Conservation (phyloP, 73 alveolate species). For the Tetrahymena borealis region DNA sequence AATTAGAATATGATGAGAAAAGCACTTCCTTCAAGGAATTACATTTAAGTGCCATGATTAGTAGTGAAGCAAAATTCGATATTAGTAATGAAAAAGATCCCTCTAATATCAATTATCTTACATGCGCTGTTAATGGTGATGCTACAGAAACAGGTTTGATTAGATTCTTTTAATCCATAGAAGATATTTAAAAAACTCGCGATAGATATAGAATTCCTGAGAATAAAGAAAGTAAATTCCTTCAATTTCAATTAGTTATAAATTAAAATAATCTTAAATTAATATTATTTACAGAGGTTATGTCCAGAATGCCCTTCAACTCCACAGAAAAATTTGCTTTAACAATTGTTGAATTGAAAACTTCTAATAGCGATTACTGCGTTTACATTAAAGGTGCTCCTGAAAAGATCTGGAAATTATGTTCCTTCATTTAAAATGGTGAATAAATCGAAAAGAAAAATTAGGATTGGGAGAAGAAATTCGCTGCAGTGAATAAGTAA, state of each 20-base stretch:
- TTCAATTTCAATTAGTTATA: too few relatives aligned
- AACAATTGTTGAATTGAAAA: constrained; percentile 13
- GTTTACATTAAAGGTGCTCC: constrained; percentile 95
- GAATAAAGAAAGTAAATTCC: constrained; percentile 39
- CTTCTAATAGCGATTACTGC: constrained; percentile 22
- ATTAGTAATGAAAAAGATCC: not conserved
- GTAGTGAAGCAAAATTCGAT: constrained; percentile 40
- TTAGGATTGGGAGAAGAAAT: constrained; percentile 39
- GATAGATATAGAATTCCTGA: constrained; percentile 3
- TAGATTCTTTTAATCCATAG: constrained; percentile 74
- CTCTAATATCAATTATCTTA: not conserved
- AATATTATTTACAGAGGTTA: not conserved
- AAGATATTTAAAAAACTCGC: constrained; percentile 53
- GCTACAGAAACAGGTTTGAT: constrained; percentile 89
- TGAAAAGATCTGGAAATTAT: constrained; percentile 62
- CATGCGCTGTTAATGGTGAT: constrained; percentile 65
- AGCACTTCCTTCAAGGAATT: constrained; percentile 2
- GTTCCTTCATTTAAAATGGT: constrained; percentile 1
- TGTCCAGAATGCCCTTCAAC: constrained; percentile 29
- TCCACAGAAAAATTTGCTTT: constrained; percentile 35
- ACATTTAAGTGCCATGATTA: constrained; percentile 9
- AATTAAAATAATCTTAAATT: constrained; percentile 9
- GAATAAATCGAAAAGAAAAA: not conserved
- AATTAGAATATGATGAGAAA: constrained; percentile 31
- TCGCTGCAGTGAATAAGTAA: constrained; percentile 50